Evolutionary conservation across 179 eudicot species (phyloP).

Genomic region (Beta macrorhiza): DNA sequence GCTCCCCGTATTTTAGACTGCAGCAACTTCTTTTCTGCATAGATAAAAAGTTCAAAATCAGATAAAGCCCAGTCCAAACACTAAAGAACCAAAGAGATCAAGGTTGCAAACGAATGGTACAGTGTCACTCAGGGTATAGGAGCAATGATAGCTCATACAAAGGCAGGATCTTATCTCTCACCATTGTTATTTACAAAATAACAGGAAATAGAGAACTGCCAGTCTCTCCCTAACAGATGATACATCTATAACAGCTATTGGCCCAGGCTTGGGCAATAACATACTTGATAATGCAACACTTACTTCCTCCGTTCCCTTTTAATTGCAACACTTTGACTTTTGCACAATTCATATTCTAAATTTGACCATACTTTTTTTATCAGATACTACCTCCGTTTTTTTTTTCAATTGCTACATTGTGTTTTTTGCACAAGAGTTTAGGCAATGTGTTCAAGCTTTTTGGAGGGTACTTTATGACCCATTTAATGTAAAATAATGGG

Average conservation of each 20-base stretch:
- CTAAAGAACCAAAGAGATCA: not conserved
- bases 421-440: too few species aligned
- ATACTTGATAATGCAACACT: not conserved
- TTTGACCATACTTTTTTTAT: too few species aligned
- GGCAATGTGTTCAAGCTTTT: too few species aligned
- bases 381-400: too few species aligned
- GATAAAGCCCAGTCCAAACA: not conserved
- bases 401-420: too few species aligned
- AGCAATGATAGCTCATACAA: not conserved
- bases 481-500: too few species aligned
- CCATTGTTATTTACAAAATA: not conserved
- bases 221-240: not conserved
- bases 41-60: conserved; percentile 5
- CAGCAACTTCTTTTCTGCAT: conserved; percentile 84
- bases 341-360: too few species aligned
- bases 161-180: not conserved
- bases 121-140: not conserved
- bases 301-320: not conserved
- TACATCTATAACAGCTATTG: not conserved
- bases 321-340: not conserved
- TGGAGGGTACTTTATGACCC: too few species aligned
- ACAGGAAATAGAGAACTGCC: not conserved
- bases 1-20: conserved; percentile 75
- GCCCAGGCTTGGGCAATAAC: too few species aligned
- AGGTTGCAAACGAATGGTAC: not conserved